Percentiles rank a stretch among this genome's conserved stretches.
Evolutionary conservation across 805 yeast genomes (phyloP).

Genomic region (Saccharomycopsis olivae): DNA sequence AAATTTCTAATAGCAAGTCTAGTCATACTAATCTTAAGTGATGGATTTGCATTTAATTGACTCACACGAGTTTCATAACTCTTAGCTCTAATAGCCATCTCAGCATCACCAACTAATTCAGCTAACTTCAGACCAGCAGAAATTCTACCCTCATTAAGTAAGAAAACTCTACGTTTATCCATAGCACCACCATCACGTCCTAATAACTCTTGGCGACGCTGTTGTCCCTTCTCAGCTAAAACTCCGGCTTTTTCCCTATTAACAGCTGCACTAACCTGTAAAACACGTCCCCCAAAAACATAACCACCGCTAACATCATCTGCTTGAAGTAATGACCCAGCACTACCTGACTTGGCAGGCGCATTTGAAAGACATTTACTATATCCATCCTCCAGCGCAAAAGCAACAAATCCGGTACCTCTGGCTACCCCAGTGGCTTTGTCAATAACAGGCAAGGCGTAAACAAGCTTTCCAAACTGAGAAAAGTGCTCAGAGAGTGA

Average conservation of each 20-base stretch:
- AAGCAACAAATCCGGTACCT: conserved; percentile 95
- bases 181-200: conserved; percentile 75
- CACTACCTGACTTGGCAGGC: conserved; percentile 48
- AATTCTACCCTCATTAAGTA: conserved; percentile 91
- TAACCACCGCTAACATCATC: conserved; percentile 87
- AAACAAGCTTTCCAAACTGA: conserved; percentile 78
- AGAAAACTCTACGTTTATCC: conserved; percentile 76
- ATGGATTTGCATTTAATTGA: conserved; percentile 83
- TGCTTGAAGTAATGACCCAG: conserved; percentile 62
- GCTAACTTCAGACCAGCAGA: conserved; percentile 74
- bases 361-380: conserved; percentile 65
- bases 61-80: conserved; percentile 79
- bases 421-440: conserved; percentile 74
- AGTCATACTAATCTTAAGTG: conserved; percentile 86
- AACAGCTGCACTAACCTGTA: conserved; percentile 77
- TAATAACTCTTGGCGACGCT: conserved; percentile 58
- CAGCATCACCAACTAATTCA: conserved; percentile 51
- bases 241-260: conserved; percentile 72
- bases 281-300: conserved; percentile 85
- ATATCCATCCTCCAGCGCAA: conserved; percentile 49
- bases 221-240: conserved; percentile 63
- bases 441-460: conserved; percentile 90
- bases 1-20: conserved; percentile 90
- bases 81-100: conserved; percentile 79
- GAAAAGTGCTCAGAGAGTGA: conserved; percentile 65